Evolutionary conservation across 2,329 filamentous ascomycete species (phyloP).

Genomic region (Eutypella sp.): DNA sequence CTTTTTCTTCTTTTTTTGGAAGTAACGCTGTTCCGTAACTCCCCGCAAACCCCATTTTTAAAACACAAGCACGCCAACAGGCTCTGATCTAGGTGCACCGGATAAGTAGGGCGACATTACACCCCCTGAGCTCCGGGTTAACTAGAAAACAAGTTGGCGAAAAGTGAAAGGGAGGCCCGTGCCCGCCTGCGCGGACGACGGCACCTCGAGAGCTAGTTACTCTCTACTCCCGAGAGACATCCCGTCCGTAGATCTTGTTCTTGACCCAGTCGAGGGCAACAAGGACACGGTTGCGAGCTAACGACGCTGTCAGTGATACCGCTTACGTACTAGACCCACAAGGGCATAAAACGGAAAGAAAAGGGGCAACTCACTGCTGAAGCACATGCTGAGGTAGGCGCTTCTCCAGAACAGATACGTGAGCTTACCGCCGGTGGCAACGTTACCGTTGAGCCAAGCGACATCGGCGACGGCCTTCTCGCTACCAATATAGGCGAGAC

Average conservation of each 20-base stretch:
- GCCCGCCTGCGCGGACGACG: not conserved
- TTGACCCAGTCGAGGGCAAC: constrained; percentile 95
- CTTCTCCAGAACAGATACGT: constrained; percentile 99
- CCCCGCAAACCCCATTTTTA: too few species aligned
- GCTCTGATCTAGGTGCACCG: too few species aligned
- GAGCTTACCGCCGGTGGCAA: constrained; percentile 86
- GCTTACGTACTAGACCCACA: not conserved
- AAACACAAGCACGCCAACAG: too few species aligned
- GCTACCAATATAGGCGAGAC: constrained; percentile 93
- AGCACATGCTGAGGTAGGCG: constrained; percentile 99
- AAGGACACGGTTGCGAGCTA: constrained; percentile 88
- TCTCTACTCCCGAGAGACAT: constrained; percentile 75
- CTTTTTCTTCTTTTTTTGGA: too few species aligned
- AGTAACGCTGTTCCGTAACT: too few species aligned
- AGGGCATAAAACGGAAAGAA: constrained; percentile 1
- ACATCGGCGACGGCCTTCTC: constrained; percentile 98
- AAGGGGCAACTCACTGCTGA: constrained; percentile 74
- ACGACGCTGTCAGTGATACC: constrained; percentile 14
- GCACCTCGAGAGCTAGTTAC: not conserved
- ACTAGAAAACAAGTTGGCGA: not conserved
- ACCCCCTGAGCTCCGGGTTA: too few species aligned
- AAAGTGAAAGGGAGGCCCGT: not conserved
- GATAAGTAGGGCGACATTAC: too few species aligned
- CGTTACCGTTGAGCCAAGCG: constrained; percentile 93
- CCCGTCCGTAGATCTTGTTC: constrained; percentile 92